phyloP scores from a whole-genome alignment of 1,284 basidiomycete species.

The Melampsora larici-populina region DNA sequence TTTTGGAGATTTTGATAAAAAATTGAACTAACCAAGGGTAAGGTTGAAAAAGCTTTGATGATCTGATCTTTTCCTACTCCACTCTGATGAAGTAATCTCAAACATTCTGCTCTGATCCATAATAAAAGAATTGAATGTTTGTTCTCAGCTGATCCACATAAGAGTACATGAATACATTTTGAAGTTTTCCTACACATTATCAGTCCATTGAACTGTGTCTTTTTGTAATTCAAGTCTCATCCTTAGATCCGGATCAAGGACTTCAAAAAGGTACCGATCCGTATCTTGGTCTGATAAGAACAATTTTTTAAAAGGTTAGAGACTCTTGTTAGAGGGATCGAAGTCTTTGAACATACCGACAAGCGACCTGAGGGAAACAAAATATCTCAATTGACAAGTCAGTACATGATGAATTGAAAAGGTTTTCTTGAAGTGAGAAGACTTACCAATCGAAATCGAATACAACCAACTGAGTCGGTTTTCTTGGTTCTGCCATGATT shows the following conservation, averaged over 20 bases:
- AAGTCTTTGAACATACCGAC: conserved; percentile 21
- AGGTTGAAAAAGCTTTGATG: conserved; percentile 24
- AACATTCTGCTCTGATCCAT: conserved; percentile 25
- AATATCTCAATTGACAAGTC: not conserved
- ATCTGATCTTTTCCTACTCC: conserved; percentile 19
- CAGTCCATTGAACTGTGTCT: conserved; percentile 31
- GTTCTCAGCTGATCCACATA: too few species aligned
- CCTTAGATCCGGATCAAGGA: conserved; percentile 20
- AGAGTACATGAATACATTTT: not conserved
- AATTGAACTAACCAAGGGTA: conserved; percentile 16
- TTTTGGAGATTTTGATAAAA: not conserved
- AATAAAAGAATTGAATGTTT: not conserved
- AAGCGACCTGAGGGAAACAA: conserved; percentile 10
- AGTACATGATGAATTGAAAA: not conserved
- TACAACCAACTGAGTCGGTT: conserved; percentile 17
- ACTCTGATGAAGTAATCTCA: conserved; percentile 7
- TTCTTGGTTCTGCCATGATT: not conserved
- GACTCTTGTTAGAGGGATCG: too few species aligned
- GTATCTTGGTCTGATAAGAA: conserved; percentile 29
- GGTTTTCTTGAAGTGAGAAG: not conserved
- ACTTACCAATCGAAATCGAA: conserved; percentile 43
- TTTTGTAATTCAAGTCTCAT: conserved; percentile 11
- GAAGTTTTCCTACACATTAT: conserved; percentile 16
- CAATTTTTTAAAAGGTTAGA: not conserved
- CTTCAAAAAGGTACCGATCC: conserved; percentile 37